Conservation (phyloP, 192 early-diverging fungal species). For the Mortierella claussenii region DNA sequence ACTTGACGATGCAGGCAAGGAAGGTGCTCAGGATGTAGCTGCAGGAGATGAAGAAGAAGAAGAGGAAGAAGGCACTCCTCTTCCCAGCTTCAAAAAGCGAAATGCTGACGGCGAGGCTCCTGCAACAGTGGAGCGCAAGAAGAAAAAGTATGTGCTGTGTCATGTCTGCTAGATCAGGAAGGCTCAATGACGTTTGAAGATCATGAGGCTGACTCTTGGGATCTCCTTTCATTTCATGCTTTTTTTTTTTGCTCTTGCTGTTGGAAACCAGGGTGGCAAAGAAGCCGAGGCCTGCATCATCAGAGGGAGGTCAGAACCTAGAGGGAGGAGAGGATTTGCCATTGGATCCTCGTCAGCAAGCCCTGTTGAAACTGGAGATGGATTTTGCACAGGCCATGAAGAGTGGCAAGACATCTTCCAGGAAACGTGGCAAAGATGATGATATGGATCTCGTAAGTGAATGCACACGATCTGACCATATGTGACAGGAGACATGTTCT, state of each 20-base stretch:
- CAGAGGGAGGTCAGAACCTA: background rate
- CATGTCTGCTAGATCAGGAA: too few relatives aligned
- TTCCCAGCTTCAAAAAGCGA: constrained; percentile 43
- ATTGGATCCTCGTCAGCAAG: constrained; percentile 30
- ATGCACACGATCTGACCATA: background rate
- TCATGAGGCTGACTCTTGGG: background rate
- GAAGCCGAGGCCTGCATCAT: constrained; percentile 15
- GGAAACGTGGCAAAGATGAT: constrained; percentile 44
- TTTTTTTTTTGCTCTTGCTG: background rate
- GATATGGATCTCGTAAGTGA: constrained; percentile 39
- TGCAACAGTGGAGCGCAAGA: constrained; percentile 23
- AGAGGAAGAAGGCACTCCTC: constrained; percentile 23
- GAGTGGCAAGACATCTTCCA: constrained; percentile 32
- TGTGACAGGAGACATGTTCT: too few relatives aligned
- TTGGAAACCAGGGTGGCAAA: constrained; percentile 26
- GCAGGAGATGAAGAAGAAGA: constrained; percentile 12
- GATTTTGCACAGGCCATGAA: constrained; percentile 45
- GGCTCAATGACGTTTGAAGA: too few relatives aligned
- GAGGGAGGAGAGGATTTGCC: constrained; percentile 16
- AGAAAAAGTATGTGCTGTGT: constrained; percentile 51
- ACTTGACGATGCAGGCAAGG: constrained; percentile 5
- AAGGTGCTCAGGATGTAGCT: constrained; percentile 5
- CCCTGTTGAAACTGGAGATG: constrained; percentile 31
- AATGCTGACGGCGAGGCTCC: constrained; percentile 17
- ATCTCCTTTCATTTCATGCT: background rate